Evolutionary conservation across 192 early-diverging fungal species (phyloP), one percentile per base, ranked within the genome.

Genomic region (Spinellus fusiger): DNA sequence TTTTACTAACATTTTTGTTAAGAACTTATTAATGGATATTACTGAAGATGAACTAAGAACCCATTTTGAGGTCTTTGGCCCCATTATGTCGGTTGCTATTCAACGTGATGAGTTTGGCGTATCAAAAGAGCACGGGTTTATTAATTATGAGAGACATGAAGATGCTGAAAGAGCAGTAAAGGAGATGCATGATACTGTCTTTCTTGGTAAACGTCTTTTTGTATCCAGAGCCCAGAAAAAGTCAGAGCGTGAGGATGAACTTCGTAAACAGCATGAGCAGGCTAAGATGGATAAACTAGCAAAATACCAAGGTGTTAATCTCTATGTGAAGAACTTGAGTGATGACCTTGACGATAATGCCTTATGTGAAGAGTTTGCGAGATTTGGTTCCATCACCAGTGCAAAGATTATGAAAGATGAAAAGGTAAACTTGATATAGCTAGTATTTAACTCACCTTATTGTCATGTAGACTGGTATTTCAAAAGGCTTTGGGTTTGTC

Each of bases 401-500:
- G 89, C 89, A 71, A 92, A 92, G 79, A 84, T 95, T 49, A 95
- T 95, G 93, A 70, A 76, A 61, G 91, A 95, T 73, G 93, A 95
- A n/a, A 86, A 85, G 77, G 77, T 77, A 52, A 67, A 49, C 20
- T 1, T 32, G 5, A 29, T 29, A 44, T 55, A 34, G 10, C 4
- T 25, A 34, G 10, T 40, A 34, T 32, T 44, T 52, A 20, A 51
- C 8, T 59, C 8, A 50, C 13, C n/a, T n/a, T n/a, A n/a, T n/a
- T 40, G 27, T 0, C 49, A 13, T 18, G 15, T 57, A 57, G 64
- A 66, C 64, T 61, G 54, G 51, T 22, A 0, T 47, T n/a, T 89
- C 89, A 59, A 87, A 89, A 67, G 92, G 92, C 13, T 95, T 95
- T 65, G 93, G 93, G n/a, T 95, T 95, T 73, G 93, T 95, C 25